Evolutionary conservation across 108 stramenopile species (phyloP), one percentile per base, ranked within the genome.

Genomic region (Skeletonema costatum): DNA sequence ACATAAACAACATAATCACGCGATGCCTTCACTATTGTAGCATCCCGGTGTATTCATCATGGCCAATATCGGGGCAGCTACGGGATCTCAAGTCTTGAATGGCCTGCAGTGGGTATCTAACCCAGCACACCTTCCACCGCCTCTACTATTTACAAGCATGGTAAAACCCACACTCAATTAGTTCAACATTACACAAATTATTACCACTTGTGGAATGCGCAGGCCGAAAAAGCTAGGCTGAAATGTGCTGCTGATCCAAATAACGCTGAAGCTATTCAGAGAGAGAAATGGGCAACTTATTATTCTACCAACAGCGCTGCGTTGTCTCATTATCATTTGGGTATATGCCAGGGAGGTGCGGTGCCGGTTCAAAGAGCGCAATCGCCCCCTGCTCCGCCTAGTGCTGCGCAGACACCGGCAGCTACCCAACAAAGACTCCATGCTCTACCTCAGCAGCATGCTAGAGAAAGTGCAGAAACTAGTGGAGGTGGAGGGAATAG

Each of bases 271-370:
- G 53, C 53, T 10, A 25, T 25, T 25, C 62, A 73, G 32, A 46
- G 72, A 41, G 72, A 69, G 31, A 75, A 85, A 35, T 92, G 91
- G 91, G 87, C 87, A 5, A 73, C 73, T 59, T 90, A 92, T 60
- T 90, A 90, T 44, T 78, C 88, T 2, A 75, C 85, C 21, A 71
- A 85, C 56, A 75, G 82, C 32, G 76, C 77, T 56, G 75, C 87
- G 44, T 85, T 88, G 56, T 89, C 92, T 5, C 92, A 92, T 76
- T 87, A 84, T 76, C 89, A 86, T 66, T 46, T 80, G 42, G 61
- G 73, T 6, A 58, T 74, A 32, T 70, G 80, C 39, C 32, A 50
- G 51, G 80, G 73, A 60, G 73, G 80, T 16, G 64, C 58, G 38
- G 77, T 82, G 70, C 84, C 90, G 33, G 51, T 79, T 35, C 48